A percentile compares a stretch with the other conserved stretches of the same genome.
phyloP scores from a whole-genome alignment of 768 basidiomycete species.

The Suillus alpinus region DNA sequence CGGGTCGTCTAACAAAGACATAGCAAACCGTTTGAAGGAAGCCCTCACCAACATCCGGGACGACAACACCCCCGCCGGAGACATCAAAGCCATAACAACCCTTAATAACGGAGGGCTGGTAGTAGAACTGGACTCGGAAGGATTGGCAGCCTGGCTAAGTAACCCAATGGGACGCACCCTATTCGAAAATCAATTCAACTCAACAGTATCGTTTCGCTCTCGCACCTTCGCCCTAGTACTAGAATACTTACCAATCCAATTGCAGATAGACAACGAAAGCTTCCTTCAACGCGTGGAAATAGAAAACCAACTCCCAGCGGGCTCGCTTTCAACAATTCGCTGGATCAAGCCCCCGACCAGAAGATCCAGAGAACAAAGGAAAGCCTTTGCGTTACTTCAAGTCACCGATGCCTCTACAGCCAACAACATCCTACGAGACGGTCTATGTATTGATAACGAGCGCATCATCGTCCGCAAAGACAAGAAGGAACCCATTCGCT shows the following conservation, averaged over 20 bases:
- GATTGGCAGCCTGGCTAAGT: constrained; percentile 18
- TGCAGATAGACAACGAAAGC: constrained; percentile 7
- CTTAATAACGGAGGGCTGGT: constrained; percentile 15
- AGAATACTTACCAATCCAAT: constrained; percentile 20
- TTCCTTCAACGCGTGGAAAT: constrained; percentile 11
- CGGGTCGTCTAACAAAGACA: too few relatives aligned
- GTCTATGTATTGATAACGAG: constrained; percentile 17
- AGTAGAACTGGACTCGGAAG: constrained; percentile 10
- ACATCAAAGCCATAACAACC: neutral
- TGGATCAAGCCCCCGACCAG: constrained; percentile 26
- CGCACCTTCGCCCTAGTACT: constrained; percentile 11
- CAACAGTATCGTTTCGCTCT: constrained; percentile 3
- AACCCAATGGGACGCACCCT: neutral
- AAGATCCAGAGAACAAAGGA: constrained; percentile 14
- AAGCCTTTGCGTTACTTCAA: constrained; percentile 23
- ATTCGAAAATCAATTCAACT: constrained; percentile 4
- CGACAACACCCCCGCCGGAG: too few relatives aligned
- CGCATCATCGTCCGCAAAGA: constrained; percentile 10
- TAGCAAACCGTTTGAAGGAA: too few relatives aligned
- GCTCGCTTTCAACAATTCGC: constrained; percentile 10
- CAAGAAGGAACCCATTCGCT: constrained; percentile 3
- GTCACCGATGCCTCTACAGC: constrained; percentile 17
- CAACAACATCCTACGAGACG: constrained; percentile 22
- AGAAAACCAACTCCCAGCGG: constrained; percentile 7
- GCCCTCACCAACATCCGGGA: too few relatives aligned